Evolutionary conservation across 2,329 filamentous ascomycete genomes (phyloP), one percentile per base, ranked within the genome.

Genomic region (Didymella glomerata): DNA sequence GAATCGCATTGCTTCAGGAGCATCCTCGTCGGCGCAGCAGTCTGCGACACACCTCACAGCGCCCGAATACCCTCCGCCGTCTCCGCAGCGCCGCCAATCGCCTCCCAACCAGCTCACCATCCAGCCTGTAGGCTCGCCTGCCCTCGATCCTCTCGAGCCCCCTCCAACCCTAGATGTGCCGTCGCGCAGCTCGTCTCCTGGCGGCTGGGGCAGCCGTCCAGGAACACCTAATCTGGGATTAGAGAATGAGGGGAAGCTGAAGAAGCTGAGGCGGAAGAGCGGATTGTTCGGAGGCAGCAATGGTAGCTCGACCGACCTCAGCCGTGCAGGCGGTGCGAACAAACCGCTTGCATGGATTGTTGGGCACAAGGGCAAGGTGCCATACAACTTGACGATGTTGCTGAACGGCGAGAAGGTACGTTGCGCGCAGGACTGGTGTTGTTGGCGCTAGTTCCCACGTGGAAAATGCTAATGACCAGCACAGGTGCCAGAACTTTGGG

Each of bases 401-500:
- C 61, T 82, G 24, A 78, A 79, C 53, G 85, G 81, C 38, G 80
- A 84, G 57, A 84, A 80, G 74, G 83, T 85, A 77, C 45, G 49
- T 51, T 57, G 51, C 18, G 25, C 30, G 40, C 36, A 8, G 7
- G 16, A 38, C 34, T 38, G 34, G 36, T 28, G 41, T 9, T 24
- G 38, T 24, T 34, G 22, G 49, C 48, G 45, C 55, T 58, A 45
- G 45, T n/a, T 42, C 6, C 40, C 57, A 55, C 42, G 57, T 54
- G 47, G 51, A 49, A 34, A 51, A 51, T 51, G 57, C 67, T 68
- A 54, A 67, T 53, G 44, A 20, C 30, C 13, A 41, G 47, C 22
- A 65, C 62, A 85, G 83, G 79, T 86, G 16, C 70, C 79, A 6
- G 87, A 89, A 67, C 72, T 89, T 9, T 89, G 87, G 87, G 84